phyloP scores from a whole-genome alignment of 2,329 filamentous ascomycete species.

The Metarhizium brunneum region DNA sequence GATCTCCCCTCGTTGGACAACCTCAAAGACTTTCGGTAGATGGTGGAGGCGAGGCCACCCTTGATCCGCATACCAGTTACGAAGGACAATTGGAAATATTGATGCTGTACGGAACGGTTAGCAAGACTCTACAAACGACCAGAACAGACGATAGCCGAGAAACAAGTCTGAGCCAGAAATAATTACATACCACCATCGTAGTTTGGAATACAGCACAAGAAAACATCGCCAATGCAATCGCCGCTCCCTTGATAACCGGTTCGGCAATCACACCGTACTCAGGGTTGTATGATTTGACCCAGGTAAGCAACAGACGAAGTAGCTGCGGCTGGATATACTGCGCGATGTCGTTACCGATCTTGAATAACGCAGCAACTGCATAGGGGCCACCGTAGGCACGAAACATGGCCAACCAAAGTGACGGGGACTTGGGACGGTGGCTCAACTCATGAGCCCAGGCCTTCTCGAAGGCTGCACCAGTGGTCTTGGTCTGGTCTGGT shows the following conservation, averaged over 20 bases:
- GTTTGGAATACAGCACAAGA: conserved; percentile 78
- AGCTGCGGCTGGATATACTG: conserved; percentile 90
- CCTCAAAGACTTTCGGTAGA: conserved; percentile 84
- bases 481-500: conserved; percentile 68
- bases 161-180: neutral
- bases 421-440: conserved; percentile 46
- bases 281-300: conserved; percentile 65
- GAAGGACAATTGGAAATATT: conserved; percentile 95
- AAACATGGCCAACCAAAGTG: conserved; percentile 79
- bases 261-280: conserved; percentile 50
- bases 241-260: conserved; percentile 73
- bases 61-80: conserved; percentile 97
- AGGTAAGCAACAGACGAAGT: conserved; percentile 72
- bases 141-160: neutral
- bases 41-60: conserved; percentile 76
- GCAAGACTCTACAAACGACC: neutral
- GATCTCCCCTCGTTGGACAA: conserved; percentile 89
- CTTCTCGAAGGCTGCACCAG: conserved; percentile 58
- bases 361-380: conserved; percentile 72
- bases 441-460: conserved; percentile 73
- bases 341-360: conserved; percentile 75
- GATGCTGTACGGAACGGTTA: conserved; percentile 46
- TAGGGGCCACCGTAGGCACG: conserved; percentile 81
- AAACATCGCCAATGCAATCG: conserved; percentile 91
- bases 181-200: conserved; percentile 51